Evolutionary conservation across 768 basidiomycete species (phyloP), one percentile per base, ranked within the genome.

Genomic region (Paxillus ammoniavirescens): DNA sequence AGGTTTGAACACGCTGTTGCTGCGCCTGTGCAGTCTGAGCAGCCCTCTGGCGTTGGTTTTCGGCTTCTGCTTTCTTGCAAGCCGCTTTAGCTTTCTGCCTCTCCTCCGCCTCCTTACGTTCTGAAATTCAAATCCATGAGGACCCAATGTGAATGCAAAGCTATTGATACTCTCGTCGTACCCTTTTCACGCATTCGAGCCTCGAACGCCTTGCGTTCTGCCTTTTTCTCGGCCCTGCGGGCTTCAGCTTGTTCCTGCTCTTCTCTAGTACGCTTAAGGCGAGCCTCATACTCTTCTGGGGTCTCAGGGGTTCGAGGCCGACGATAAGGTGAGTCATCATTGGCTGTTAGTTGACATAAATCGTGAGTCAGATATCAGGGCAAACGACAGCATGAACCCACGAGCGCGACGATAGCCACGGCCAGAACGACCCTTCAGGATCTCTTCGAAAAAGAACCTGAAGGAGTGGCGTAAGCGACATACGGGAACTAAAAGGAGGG

Each of bases 11-110:
- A 53, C 75, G 76, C 61, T 81, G 69, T 57, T 76, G 74, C 40
- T 77, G 76, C 17, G 67, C 61, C 45, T 73, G 77, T 15, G 75
- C 77, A 18, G 77, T 73, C 57, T 82, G 70, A 48, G 80, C 80
- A 21, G 81, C 80, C 35, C 62, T 61, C 58, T 68, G 69, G 53
- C 81, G 79, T 52, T 74, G 70, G 14, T 68, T 73, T 53, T 80
- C 72, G 2, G 78, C 82, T 56, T 82, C 73, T 2, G 74, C 80
- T 68, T 83, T 85, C 66, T 82, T 89, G 26, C 70, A 72, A 56
- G 75, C 73, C 6, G 73, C 70, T 58, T 84, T 85, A 13, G 69
- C 69, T 66, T 80, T 82, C 62, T 83, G 82, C 47, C 84, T 76
- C 57, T 76, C 69, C 58, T 84, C 84, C 8, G 84, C 82, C 38